Conservation (phyloP, 768 basidiomycete species). For the Tylopilus subfusipes region DNA sequence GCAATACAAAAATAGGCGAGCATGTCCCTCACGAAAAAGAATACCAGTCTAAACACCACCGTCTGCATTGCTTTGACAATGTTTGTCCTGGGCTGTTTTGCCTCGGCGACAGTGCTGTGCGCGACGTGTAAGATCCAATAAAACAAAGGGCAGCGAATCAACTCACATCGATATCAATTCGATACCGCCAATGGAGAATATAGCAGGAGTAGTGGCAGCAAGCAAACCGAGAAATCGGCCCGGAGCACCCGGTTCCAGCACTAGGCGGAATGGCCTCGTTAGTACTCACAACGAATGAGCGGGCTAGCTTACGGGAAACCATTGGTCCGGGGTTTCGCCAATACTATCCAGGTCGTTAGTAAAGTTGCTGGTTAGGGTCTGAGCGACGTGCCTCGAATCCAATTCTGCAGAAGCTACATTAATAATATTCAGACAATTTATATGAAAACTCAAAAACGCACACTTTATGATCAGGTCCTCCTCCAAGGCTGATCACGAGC, state of each 20-base stretch:
- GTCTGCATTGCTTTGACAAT: conserved; percentile 72
- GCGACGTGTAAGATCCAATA: conserved; percentile 4
- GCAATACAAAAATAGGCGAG: neutral
- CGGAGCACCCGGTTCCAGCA: conserved; percentile 17
- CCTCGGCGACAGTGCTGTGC: conserved; percentile 68
- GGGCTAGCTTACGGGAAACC: conserved; percentile 16
- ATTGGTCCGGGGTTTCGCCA: conserved; percentile 24
- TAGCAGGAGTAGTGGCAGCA: conserved; percentile 26
- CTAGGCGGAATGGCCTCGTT: neutral
- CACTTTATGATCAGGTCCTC: conserved; percentile 49
- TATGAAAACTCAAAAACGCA: conserved; percentile 17
- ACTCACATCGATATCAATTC: conserved; percentile 68
- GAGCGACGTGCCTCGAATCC: conserved; percentile 12
- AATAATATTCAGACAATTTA: conserved; percentile 23
- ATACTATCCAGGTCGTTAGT: conserved; percentile 11
- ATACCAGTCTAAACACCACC: conserved; percentile 75
- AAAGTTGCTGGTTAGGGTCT: neutral
- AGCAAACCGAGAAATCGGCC: conserved; percentile 26
- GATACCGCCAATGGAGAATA: conserved; percentile 77
- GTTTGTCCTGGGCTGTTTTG: conserved; percentile 72
- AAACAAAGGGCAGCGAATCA: conserved; percentile 13
- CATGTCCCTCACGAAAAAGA: conserved; percentile 16
- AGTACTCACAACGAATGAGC: neutral
- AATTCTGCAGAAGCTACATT: conserved; percentile 9
- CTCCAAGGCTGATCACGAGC: conserved; percentile 57